These are phyloP conservation scores for Linum usitatissimum DNA, from an alignment of 345 rosid genomes.

Conservation along the genomic window DNA sequence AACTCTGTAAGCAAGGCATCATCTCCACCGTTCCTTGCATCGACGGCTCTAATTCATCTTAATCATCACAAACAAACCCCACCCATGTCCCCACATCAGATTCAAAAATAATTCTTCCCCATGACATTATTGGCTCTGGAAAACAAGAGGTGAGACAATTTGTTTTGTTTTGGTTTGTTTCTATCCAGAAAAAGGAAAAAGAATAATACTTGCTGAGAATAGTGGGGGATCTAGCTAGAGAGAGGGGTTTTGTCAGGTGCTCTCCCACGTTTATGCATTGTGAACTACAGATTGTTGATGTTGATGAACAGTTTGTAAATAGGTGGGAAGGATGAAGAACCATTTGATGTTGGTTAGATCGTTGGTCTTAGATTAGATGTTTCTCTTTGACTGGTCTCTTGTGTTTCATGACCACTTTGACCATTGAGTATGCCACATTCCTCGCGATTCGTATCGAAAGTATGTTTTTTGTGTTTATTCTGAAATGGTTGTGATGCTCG, in stretches of 20 bases:
- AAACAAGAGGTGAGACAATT: too few species aligned
- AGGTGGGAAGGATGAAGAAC: background rate
- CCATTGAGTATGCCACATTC: too few species aligned
- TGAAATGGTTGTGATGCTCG: too few species aligned
- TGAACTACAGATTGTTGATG: background rate
- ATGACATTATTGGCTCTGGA: background rate
- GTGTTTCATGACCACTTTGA: too few species aligned
- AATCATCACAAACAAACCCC: too few species aligned
- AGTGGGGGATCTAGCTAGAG: background rate
- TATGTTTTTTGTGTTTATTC: too few species aligned
- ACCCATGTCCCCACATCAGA: background rate
- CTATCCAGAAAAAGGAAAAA: background rate
- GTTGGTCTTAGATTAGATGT: background rate
- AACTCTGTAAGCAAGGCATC: slow-evolving; percentile 79
- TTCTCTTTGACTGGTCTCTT: too few species aligned
- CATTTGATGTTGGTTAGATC: background rate
- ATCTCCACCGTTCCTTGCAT: slow-evolving; percentile 37
- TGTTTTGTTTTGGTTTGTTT: too few species aligned
- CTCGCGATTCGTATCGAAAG: too few species aligned
- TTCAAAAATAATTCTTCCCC: background rate
- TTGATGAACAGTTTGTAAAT: background rate
- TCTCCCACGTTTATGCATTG: background rate
- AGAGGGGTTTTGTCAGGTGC: background rate
- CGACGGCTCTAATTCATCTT: slow-evolving; percentile 21
- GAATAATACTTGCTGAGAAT: too few species aligned